Conservation (phyloP, 306 rosid species). For the Rosa lucieae region DNA sequence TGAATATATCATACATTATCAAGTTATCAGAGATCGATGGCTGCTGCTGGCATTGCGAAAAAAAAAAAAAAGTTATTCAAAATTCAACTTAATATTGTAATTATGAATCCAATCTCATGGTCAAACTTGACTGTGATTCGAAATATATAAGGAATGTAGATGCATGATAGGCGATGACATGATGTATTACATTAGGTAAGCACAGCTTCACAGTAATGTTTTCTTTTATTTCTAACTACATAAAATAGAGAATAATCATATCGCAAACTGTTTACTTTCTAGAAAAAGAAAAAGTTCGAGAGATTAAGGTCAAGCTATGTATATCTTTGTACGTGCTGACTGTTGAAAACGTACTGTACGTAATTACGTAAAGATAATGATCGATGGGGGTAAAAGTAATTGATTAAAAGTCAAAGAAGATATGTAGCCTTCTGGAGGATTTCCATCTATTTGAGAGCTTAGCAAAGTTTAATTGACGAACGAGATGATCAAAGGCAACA, state of each 20-base stretch:
- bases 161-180: neutral
- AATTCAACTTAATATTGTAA: neutral
- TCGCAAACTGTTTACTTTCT: neutral
- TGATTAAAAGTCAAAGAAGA: neutral
- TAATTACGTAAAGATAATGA: neutral
- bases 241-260: too few relatives aligned
- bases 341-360: neutral
- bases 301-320: neutral
- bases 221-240: neutral
- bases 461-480: too few relatives aligned
- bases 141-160: neutral
- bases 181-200: neutral
- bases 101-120: neutral
- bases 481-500: too few relatives aligned
- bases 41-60: neutral
- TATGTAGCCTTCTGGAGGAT: neutral
- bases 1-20: neutral
- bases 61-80: too few relatives aligned
- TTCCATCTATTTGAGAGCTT: too few relatives aligned
- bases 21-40: neutral
- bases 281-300: neutral
- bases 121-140: neutral
- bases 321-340: neutral
- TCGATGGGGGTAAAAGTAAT: neutral
- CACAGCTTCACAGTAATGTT: neutral